Percentiles rank a stretch among this genome's conserved stretches.
Conservation (phyloP, 2,329 filamentous ascomycete species). For the Bipolaris cookei region DNA sequence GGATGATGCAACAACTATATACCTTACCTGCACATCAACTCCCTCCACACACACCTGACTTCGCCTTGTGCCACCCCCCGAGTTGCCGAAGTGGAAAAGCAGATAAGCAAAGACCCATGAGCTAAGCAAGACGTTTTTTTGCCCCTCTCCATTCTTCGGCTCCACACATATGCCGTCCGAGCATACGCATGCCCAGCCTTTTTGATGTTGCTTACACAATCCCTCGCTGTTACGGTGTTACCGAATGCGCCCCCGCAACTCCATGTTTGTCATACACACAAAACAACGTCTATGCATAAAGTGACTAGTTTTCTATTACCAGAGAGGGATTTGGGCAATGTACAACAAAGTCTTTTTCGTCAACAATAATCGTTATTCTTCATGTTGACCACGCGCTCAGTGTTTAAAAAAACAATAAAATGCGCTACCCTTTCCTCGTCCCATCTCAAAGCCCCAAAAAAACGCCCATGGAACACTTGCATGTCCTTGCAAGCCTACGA, state of each 20-base stretch:
- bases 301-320: too few species aligned
- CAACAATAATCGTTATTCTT: conserved; percentile 1
- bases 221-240: neutral
- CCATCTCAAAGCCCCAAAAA: conserved; percentile 3
- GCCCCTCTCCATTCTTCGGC: neutral
- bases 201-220: conserved; percentile 1
- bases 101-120: neutral
- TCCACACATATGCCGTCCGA: conserved; percentile 5
- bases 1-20: neutral
- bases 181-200: neutral
- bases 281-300: neutral
- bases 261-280: neutral
- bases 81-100: neutral
- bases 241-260: neutral
- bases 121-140: neutral
- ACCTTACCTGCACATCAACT: neutral
- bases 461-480: conserved; percentile 13
- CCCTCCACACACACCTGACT: neutral
- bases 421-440: conserved; percentile 14
- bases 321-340: neutral
- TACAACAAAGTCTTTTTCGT: neutral
- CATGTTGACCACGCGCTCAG: conserved; percentile 6
- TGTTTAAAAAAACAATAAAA: conserved; percentile 2
- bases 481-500: conserved; percentile 16
- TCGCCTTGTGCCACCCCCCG: neutral